A percentile compares a stretch with the other conserved stretches of the same genome.
These are phyloP conservation scores for Pezicula carpinea DNA, from an alignment of 2,329 filamentous ascomycete species.

Conservation along the genomic window DNA sequence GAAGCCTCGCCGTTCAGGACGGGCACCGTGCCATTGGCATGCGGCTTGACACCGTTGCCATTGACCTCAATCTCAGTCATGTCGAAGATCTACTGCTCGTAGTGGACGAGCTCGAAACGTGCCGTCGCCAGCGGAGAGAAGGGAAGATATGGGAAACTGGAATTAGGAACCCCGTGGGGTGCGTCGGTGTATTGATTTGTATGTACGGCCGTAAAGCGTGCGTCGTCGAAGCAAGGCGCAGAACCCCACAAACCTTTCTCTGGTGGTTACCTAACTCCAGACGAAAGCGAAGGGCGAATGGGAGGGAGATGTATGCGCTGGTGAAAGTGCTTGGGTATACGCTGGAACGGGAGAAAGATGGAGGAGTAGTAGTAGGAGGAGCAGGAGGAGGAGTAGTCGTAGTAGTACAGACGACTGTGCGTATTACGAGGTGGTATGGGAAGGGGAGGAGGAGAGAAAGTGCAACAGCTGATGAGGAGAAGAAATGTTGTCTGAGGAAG, in stretches of 20 bases:
- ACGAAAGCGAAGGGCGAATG: no score
- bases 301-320: no score
- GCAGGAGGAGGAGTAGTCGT: no score
- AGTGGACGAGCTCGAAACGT: constrained; percentile 20
- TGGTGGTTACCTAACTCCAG: no score
- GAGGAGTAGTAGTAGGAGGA: no score
- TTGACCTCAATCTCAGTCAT: constrained; percentile 44
- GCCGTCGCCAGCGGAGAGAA: constrained; percentile 19
- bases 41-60: constrained; percentile 28
- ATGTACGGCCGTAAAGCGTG: no score
- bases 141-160: constrained; percentile 1
- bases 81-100: constrained; percentile 23
- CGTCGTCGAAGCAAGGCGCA: no score
- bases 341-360: no score
- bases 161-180: neutral
- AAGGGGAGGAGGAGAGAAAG: neutral
- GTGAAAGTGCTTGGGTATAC: no score
- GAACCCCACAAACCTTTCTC: no score
- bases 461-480: neutral
- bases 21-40: constrained; percentile 39
- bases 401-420: no score
- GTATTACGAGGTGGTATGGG: no score
- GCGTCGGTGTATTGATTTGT: neutral
- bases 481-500: neutral
- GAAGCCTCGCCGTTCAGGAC: constrained; percentile 55